A percentile compares a stretch with the other conserved stretches of the same genome.
phyloP scores from a whole-genome alignment of 768 basidiomycete species.

The Tulasnella sp. region DNA sequence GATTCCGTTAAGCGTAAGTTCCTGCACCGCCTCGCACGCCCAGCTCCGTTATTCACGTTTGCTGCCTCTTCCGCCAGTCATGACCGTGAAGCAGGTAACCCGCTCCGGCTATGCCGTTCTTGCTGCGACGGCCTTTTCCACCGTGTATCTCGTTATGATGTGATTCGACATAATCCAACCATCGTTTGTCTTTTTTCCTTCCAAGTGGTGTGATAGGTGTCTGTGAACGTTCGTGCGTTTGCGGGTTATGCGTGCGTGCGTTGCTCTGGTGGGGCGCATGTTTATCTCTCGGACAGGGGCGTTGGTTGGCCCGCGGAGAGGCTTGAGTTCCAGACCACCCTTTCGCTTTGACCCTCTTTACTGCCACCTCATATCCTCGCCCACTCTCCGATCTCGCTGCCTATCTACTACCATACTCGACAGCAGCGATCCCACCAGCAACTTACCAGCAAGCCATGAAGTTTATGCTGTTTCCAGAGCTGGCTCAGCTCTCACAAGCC shows the following conservation, averaged over 20 bases:
- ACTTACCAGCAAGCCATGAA: conserved; percentile 64
- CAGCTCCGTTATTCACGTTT: conserved; percentile 16
- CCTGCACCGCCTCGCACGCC: conserved; percentile 1
- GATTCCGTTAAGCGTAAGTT: conserved; percentile 84
- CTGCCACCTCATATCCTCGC: conserved; percentile 22
- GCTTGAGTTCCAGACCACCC: conserved; percentile 24
- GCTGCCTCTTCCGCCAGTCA: conserved; percentile 54
- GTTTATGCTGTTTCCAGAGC: conserved; percentile 82
- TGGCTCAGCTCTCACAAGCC: conserved; percentile 73
- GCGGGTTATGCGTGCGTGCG: background rate
- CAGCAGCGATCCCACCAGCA: background rate
- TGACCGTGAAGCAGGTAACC: conserved; percentile 80
- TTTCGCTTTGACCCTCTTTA: conserved; percentile 25
- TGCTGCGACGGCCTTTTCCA: conserved; percentile 74
- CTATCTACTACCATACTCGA: conserved; percentile 10
- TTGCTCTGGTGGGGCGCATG: conserved; percentile 20
- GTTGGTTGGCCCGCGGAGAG: conserved; percentile 24
- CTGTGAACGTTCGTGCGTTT: conserved; percentile 20
- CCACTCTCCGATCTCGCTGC: background rate
- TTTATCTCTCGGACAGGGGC: conserved; percentile 33
- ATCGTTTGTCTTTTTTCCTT: conserved; percentile 38
- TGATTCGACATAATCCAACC: conserved; percentile 39
- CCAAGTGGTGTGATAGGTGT: background rate
- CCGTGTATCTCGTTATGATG: conserved; percentile 66
- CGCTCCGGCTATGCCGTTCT: conserved; percentile 81